Evolutionary conservation across 495 filamentous ascomycete species (phyloP), one percentile per base, ranked within the genome.

Genomic region (Penicillium tannophilum): DNA sequence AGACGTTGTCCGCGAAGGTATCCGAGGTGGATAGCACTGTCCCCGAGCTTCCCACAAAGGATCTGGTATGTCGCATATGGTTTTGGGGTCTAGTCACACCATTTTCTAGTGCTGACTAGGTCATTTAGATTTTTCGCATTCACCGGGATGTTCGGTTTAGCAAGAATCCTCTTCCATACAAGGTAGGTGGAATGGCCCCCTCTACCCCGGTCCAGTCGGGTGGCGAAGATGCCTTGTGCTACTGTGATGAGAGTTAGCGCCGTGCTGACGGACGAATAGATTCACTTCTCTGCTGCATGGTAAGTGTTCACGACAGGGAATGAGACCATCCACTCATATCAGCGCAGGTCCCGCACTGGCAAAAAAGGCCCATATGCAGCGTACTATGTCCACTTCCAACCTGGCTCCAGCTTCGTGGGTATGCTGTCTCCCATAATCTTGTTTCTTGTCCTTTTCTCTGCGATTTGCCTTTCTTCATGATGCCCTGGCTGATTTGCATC

Each of bases 291-390:
- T 6, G 91, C 89, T 33, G 90, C 89, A 46, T 96, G 89, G 88
- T 85, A 73, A 72, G 77, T 64, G 23, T 28, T 24, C 14, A 33
- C 20, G 46, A 49, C 42, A 19, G 28, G 44, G 16, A 49, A 57
- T 19, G 46, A 19, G 20, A 58, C 17, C 26, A 60, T 63, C 61
- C 63, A 65, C 68, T 76, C 54, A 76, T 55, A 16, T 50, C 19
- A 41, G 31, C 23, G 44, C 56, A 83, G 83, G 84, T 93, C 88
- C 47, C 84, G 90, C 14, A 95, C 91, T 2, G 91, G 92, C 20
- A 81, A 88, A 48, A 94, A 95, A 66, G 90, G 92, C 9, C 88
- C 90, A 35, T 94, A 94, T 68, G 90, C 90, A 14, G 87, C 84
- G 55, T 95, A 96, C 69, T 94, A 93, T 74, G 73, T 89, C 12